These are phyloP conservation scores for Ostreobium quekettii DNA, from an alignment of 139 green algal species.

Conservation along the genomic window DNA sequence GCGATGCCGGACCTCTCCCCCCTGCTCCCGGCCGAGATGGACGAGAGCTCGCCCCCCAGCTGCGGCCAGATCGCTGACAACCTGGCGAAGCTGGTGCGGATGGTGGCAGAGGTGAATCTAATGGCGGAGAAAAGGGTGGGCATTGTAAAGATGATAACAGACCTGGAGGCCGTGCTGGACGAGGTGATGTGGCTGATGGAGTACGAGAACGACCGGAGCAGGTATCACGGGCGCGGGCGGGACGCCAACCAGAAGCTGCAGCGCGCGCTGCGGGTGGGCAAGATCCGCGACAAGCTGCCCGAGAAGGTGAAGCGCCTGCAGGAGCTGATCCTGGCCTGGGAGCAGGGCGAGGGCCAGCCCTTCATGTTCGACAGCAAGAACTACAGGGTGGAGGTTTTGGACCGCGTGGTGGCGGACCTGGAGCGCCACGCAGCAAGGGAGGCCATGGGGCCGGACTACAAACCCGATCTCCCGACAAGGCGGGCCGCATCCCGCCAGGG, in stretches of 20 bases:
- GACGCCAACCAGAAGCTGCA: too few species aligned
- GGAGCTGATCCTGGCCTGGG: neutral
- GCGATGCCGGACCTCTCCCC: slow-evolving; percentile 9
- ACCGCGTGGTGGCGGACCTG: too few species aligned
- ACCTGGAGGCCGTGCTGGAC: neutral
- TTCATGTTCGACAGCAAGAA: too few species aligned
- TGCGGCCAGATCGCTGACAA: slow-evolving; percentile 4
- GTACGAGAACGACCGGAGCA: slow-evolving; percentile 6
- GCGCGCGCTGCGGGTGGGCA: too few species aligned
- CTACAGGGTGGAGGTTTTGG: too few species aligned
- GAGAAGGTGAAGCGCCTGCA: slow-evolving; percentile 3
- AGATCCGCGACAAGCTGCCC: neutral
- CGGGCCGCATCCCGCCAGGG: too few species aligned
- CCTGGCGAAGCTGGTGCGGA: slow-evolving; percentile 4
- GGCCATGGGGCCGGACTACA: too few species aligned
- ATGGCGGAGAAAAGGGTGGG: slow-evolving; percentile 8
- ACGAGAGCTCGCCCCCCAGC: too few species aligned
- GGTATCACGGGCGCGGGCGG: slow-evolving; percentile 17
- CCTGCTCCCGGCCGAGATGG: neutral
- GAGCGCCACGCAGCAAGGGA: too few species aligned
- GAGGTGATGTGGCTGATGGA: slow-evolving; percentile 13
- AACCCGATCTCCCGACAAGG: too few species aligned
- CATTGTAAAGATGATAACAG: slow-evolving; percentile 14
- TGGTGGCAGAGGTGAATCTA: slow-evolving; percentile 4
- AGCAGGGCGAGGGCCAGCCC: too few species aligned